phyloP scores from a whole-genome alignment of 768 basidiomycete genomes.

The Nidularia sp. region DNA sequence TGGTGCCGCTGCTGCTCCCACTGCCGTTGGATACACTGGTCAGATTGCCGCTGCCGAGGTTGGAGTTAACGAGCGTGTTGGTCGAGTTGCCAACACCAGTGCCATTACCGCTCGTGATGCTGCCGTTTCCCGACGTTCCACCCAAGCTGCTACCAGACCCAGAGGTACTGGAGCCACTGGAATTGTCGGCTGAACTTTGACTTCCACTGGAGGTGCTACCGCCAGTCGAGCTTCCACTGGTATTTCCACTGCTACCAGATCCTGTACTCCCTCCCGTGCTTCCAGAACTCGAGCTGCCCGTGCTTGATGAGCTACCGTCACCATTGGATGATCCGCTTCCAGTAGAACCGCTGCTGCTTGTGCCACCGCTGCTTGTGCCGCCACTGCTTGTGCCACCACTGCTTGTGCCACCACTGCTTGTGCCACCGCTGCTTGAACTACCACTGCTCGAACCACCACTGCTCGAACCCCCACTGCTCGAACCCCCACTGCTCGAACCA shows the following conservation, averaged over 20 bases:
- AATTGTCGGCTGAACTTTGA: conserved; percentile 2
- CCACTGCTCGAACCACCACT: conserved; percentile 6
- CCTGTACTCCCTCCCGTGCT: conserved; percentile 5
- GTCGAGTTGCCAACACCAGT: not conserved
- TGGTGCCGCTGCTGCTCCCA: not conserved
- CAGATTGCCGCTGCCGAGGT: not conserved
- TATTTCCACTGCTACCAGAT: not conserved
- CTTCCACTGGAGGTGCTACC: conserved; percentile 4
- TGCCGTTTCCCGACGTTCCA: not conserved
- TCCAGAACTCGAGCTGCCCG: conserved; percentile 1
- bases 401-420: conserved; percentile 2
- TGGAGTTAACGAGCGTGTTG: not conserved
- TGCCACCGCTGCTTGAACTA: conserved; percentile 7
- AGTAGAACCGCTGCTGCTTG: not conserved
- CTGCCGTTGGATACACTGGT: not conserved
- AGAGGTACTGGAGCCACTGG: not conserved
- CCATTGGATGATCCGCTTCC: not conserved
- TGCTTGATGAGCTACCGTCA: not conserved
- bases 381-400: conserved; percentile 10
- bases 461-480: conserved; percentile 5
- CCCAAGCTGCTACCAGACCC: not conserved
- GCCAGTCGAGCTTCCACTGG: conserved; percentile 2
- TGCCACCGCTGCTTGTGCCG: conserved; percentile 2
- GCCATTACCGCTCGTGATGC: not conserved
- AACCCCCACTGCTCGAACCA: conserved; percentile 1